Conservation (phyloP, 2,329 filamentous ascomycete species). For the Didymella arachidicola region DNA sequence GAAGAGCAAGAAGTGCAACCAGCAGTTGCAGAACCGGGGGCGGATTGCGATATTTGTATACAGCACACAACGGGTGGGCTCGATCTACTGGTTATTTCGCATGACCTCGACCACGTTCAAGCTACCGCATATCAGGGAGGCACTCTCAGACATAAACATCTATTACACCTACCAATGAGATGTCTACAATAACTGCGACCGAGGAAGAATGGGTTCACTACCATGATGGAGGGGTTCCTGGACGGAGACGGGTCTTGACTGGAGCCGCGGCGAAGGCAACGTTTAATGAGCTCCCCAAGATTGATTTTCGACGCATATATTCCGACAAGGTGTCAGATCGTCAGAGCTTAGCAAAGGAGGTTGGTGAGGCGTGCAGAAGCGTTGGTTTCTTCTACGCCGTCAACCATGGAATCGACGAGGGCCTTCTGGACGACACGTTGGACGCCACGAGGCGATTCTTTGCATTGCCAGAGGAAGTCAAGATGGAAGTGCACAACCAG, state of each 20-base stretch:
- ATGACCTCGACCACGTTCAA: neutral
- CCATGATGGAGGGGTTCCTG: conserved; percentile 43
- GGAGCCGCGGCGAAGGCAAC: conserved; percentile 36
- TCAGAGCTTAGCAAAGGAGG: conserved; percentile 39
- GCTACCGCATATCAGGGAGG: neutral
- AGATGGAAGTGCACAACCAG: conserved; percentile 49
- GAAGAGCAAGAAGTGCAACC: neutral
- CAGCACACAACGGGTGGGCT: neutral
- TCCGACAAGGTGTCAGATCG: conserved; percentile 35
- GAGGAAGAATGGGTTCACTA: conserved; percentile 38
- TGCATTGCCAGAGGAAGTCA: conserved; percentile 39
- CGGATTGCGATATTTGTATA: neutral
- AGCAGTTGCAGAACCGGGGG: neutral
- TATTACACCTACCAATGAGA: neutral
- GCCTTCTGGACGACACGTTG: conserved; percentile 40
- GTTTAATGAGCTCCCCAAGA: conserved; percentile 39
- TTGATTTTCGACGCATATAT: conserved; percentile 43
- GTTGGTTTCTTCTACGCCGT: conserved; percentile 48
- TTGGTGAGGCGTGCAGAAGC: conserved; percentile 44
- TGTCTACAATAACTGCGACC: conserved; percentile 26
- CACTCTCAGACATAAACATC: neutral
- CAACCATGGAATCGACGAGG: conserved; percentile 42
- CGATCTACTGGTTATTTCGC: neutral
- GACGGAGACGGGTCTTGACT: conserved; percentile 36
- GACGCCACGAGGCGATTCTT: conserved; percentile 43